A percentile compares a stretch with the other conserved stretches of the same genome.
phyloP scores from a whole-genome alignment of 768 basidiomycete genomes.

The Amylocystis lapponica region DNA sequence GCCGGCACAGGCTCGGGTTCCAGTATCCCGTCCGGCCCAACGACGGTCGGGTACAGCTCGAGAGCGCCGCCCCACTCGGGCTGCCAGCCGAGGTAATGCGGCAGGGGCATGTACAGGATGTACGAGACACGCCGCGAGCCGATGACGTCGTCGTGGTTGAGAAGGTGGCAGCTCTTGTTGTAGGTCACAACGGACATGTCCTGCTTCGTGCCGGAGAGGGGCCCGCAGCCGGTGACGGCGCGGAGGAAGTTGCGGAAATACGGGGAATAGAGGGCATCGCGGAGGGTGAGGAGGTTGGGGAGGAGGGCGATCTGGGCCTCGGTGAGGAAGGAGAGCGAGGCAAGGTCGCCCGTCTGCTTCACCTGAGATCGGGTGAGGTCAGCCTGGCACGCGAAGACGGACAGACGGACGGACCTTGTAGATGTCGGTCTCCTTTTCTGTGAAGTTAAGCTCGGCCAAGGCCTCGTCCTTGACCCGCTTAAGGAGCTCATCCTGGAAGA shows the following conservation, averaged over 20 bases:
- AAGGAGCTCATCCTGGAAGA: conserved; percentile 82
- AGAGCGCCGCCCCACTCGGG: conserved; percentile 90
- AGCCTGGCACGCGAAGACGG: neutral
- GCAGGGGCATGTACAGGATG: conserved; percentile 93
- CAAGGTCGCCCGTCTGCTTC: conserved; percentile 94
- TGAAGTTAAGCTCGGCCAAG: conserved; percentile 69
- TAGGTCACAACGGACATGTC: conserved; percentile 96
- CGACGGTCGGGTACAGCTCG: conserved; percentile 78
- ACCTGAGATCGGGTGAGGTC: conserved; percentile 44
- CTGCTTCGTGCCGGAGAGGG: conserved; percentile 85
- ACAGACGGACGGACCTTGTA: conserved; percentile 65
- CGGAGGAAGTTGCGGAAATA: conserved; percentile 80
- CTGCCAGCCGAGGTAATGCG: conserved; percentile 71
- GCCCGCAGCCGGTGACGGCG: conserved; percentile 86
- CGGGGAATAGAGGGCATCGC: conserved; percentile 86
- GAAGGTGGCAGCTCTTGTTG: conserved; percentile 84
- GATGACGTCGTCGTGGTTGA: conserved; percentile 98
- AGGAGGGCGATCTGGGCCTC: conserved; percentile 72
- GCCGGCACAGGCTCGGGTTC: conserved; percentile 65
- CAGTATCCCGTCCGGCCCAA: conserved; percentile 52
- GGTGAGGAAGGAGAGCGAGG: conserved; percentile 85
- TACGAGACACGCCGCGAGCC: conserved; percentile 91
- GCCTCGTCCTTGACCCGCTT: conserved; percentile 81
- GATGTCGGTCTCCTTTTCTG: conserved; percentile 96
- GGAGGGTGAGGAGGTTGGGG: conserved; percentile 72